These are phyloP conservation scores for Naganishia sp. DNA, from an alignment of 1,284 basidiomycete species.

Conservation along the genomic window DNA sequence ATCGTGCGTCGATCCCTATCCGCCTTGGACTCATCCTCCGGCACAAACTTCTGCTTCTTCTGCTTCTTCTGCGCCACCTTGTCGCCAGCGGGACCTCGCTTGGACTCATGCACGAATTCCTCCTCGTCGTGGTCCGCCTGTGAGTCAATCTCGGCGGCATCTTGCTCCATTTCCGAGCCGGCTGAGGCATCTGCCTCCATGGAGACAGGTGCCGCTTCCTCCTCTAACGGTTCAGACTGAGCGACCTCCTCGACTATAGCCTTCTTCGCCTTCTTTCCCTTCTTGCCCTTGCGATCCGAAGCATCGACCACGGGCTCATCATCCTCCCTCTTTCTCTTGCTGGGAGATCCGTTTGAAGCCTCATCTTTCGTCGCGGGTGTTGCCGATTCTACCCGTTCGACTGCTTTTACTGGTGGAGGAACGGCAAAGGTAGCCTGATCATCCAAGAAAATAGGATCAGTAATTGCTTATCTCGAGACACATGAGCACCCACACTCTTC, in stretches of 20 bases:
- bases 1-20: conserved; percentile 78
- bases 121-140: conserved; percentile 42
- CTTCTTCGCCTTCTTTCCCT: conserved; percentile 32
- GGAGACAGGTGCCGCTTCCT: conserved; percentile 32
- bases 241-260: conserved; percentile 33
- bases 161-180: conserved; percentile 23
- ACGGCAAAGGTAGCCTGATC: conserved; percentile 42
- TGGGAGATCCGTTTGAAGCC: not conserved
- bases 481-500: conserved; percentile 48
- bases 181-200: not conserved
- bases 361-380: conserved; percentile 27
- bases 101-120: conserved; percentile 51
- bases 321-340: conserved; percentile 19
- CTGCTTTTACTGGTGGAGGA: conserved; percentile 27
- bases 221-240: conserved; percentile 37
- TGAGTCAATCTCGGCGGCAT: conserved; percentile 35
- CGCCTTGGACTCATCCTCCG: conserved; percentile 67
- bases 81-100: conserved; percentile 30
- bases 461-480: not conserved
- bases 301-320: conserved; percentile 31
- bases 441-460: not conserved
- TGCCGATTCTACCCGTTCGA: conserved; percentile 23
- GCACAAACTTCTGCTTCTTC: conserved; percentile 56
- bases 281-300: conserved; percentile 33
- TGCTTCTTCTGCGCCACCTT: conserved; percentile 38